Evolutionary conservation across 805 yeast species (phyloP).

Genomic region (Kodamaea neixiangensis): DNA sequence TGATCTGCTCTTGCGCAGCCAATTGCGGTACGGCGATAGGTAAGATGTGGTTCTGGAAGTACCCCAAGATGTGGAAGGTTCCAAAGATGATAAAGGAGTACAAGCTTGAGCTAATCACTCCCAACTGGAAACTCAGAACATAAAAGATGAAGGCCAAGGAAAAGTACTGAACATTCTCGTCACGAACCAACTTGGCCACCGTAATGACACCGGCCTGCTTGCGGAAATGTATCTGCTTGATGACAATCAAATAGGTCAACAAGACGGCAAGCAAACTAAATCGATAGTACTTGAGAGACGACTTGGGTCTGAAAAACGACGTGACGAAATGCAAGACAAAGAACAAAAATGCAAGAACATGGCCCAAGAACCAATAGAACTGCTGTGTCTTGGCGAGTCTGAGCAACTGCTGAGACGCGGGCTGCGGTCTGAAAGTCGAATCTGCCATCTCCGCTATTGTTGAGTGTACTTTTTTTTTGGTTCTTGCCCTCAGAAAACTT

Average conservation of each 20-base stretch:
- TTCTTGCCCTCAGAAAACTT: neutral
- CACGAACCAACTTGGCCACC: constrained; percentile 29
- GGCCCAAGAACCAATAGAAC: constrained; percentile 72
- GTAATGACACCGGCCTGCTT: constrained; percentile 24
- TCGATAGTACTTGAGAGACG: constrained; percentile 27
- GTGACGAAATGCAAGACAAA: constrained; percentile 40
- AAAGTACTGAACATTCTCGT: constrained; percentile 44
- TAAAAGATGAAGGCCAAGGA: constrained; percentile 33
- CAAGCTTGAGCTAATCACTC: constrained; percentile 40
- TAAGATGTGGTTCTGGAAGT: constrained; percentile 40
- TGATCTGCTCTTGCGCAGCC: constrained; percentile 40
- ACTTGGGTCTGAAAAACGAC: constrained; percentile 43
- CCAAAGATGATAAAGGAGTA: constrained; percentile 39
- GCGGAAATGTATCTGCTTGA: constrained; percentile 57
- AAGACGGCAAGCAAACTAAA: constrained; percentile 51
- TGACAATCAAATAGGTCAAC: constrained; percentile 61
- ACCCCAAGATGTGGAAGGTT: constrained; percentile 38
- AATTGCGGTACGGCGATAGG: constrained; percentile 19
- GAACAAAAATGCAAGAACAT: constrained; percentile 49
- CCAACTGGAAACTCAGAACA: constrained; percentile 30
- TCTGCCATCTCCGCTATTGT: neutral
- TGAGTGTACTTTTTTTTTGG: neutral
- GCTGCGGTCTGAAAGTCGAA: constrained; percentile 9
- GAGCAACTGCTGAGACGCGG: constrained; percentile 11
- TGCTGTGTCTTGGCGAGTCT: constrained; percentile 48